Percentiles rank a stretch among this genome's conserved stretches.
These are phyloP conservation scores for Plasmodium cynomolgi DNA, from an alignment of 169 alveolate genomes.

Conservation along the genomic window DNA sequence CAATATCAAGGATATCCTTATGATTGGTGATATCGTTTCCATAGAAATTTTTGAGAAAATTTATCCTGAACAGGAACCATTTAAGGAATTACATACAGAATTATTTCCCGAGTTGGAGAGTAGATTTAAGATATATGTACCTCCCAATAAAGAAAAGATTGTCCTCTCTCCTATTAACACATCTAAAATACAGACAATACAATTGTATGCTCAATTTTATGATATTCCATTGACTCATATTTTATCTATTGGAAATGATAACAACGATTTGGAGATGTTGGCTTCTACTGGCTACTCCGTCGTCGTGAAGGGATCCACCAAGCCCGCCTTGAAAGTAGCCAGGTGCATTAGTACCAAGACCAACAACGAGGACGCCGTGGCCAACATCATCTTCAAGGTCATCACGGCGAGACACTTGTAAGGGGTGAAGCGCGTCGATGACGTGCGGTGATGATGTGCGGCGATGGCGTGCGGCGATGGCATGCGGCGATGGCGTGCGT, in stretches of 20 bases:
- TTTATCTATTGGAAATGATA: constrained; percentile 56
- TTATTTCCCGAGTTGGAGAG: constrained; percentile 2
- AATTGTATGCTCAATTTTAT: constrained; percentile 18
- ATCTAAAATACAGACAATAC: constrained; percentile 9
- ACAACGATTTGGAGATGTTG: constrained; percentile 40
- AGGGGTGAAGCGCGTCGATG: neutral
- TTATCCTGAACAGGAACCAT: constrained; percentile 7
- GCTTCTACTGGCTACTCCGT: constrained; percentile 57
- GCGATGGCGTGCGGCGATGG: too few relatives aligned
- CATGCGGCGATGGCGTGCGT: neutral
- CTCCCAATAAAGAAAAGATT: neutral
- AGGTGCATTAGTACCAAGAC: constrained; percentile 33
- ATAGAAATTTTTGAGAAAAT: constrained; percentile 13
- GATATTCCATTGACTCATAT: constrained; percentile 2
- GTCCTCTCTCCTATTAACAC: constrained; percentile 55
- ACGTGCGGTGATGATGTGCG: too few relatives aligned
- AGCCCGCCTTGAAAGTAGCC: neutral
- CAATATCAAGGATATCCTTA: constrained; percentile 7
- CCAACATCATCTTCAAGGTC: constrained; percentile 27
- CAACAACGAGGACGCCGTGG: constrained; percentile 46
- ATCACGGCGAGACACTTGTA: constrained; percentile 8
- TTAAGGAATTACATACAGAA: neutral
- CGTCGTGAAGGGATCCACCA: constrained; percentile 24
- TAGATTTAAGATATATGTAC: constrained; percentile 19
- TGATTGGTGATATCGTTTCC: constrained; percentile 44